Evolutionary conservation across 768 basidiomycete genomes (phyloP).

Genomic region (Chlorophyllum brunneum): DNA sequence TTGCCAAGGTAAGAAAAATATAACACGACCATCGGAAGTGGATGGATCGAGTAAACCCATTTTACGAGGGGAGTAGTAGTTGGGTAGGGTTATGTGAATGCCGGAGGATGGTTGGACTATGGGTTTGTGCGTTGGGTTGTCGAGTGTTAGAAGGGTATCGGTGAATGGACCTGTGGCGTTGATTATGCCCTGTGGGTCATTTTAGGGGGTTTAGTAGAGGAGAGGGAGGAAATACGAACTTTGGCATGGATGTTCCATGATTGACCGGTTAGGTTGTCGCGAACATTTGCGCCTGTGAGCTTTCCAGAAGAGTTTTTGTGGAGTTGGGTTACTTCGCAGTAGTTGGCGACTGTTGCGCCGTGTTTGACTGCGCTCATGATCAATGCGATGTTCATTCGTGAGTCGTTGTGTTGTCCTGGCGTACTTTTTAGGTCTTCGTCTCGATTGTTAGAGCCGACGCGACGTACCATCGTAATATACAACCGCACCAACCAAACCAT

Average conservation of each 20-base stretch:
- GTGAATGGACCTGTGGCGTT: constrained; percentile 97
- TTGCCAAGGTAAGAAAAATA: constrained; percentile 99
- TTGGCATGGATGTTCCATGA: constrained; percentile 82
- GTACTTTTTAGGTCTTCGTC: neutral
- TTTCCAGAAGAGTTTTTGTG: constrained; percentile 65
- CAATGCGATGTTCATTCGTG: constrained; percentile 95
- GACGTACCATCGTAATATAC: constrained; percentile 93
- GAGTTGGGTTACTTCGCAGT: constrained; percentile 79
- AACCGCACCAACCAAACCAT: constrained; percentile 89
- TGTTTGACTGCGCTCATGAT: constrained; percentile 93
- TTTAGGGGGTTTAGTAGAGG: neutral
- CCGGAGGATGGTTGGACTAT: constrained; percentile 94
- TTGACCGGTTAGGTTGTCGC: constrained; percentile 79
- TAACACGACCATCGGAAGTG: constrained; percentile 94
- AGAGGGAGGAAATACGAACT: constrained; percentile 31
- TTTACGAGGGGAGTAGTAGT: constrained; percentile 91
- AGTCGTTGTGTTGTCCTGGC: constrained; percentile 94
- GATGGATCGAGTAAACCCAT: constrained; percentile 96
- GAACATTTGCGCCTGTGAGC: constrained; percentile 70
- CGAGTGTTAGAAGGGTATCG: constrained; percentile 80
- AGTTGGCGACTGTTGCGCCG: constrained; percentile 85
- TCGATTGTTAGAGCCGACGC: neutral
- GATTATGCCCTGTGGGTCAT: constrained; percentile 65
- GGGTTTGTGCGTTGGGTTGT: constrained; percentile 69
- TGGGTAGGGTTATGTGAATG: constrained; percentile 93